Conservation (phyloP, 805 yeast genomes). For the Myxozyma kluyveri region DNA sequence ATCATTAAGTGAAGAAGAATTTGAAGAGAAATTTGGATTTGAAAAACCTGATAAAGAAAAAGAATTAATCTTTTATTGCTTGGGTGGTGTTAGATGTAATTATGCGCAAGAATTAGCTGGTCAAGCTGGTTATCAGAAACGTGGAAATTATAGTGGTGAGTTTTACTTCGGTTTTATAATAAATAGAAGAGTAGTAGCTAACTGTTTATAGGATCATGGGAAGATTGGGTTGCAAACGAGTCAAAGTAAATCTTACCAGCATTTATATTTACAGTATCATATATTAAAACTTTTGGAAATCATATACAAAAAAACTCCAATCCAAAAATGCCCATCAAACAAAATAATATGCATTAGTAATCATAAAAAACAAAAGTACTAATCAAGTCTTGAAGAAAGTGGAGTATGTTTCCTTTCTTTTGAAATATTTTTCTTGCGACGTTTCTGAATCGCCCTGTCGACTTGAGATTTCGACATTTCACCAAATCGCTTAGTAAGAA, state of each 20-base stretch:
- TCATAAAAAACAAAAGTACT: too few relatives aligned
- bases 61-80: slow-evolving; percentile 84
- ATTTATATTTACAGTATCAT: too few relatives aligned
- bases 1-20: slow-evolving; percentile 73
- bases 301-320: not conserved
- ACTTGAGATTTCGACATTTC: slow-evolving; percentile 29
- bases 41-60: slow-evolving; percentile 69
- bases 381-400: slow-evolving; percentile 34
- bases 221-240: slow-evolving; percentile 63
- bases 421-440: slow-evolving; percentile 28
- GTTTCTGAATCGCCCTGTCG: slow-evolving; percentile 25
- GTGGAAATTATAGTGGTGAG: slow-evolving; percentile 62
- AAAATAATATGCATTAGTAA: too few relatives aligned
- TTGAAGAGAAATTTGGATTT: slow-evolving; percentile 75
- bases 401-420: slow-evolving; percentile 37
- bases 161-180: not conserved
- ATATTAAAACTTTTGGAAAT: not conserved
- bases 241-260: slow-evolving; percentile 1
- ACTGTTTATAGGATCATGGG: slow-evolving; percentile 67
- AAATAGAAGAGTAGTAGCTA: not conserved
- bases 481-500: slow-evolving; percentile 20
- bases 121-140: slow-evolving; percentile 78
- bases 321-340: not conserved
- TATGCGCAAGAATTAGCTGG: slow-evolving; percentile 90
- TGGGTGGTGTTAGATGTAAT: slow-evolving; percentile 86